A percentile compares a stretch with the other conserved stretches of the same genome.
These are phyloP conservation scores for Trifolium dubium DNA, from an alignment of 306 rosid genomes.

Conservation along the genomic window DNA sequence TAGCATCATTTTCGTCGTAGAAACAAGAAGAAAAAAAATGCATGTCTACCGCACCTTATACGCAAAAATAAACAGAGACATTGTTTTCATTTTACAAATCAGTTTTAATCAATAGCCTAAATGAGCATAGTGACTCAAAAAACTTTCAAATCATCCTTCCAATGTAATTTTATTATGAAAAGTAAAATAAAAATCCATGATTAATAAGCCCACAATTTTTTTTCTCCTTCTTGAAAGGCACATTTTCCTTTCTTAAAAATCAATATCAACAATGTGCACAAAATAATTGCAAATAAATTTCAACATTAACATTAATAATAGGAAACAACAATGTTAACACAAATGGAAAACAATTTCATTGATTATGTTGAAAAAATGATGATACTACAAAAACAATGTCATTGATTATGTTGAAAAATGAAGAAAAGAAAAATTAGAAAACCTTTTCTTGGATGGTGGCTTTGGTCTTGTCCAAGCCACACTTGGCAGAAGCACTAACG, in stretches of 20 bases:
- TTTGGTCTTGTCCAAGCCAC: slow-evolving; percentile 82
- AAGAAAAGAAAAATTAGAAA: too few relatives aligned
- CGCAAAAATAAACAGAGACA: too few relatives aligned
- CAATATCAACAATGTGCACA: background rate
- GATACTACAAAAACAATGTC: too few relatives aligned
- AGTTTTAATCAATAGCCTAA: background rate
- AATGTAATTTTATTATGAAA: background rate
- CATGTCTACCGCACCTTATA: too few relatives aligned
- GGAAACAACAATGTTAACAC: too few relatives aligned
- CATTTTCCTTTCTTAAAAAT: background rate
- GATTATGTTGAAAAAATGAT: too few relatives aligned
- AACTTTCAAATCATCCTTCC: background rate
- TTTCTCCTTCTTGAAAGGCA: background rate
- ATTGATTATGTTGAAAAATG: background rate
- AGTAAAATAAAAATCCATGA: background rate
- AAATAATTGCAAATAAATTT: background rate
- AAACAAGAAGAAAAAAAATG: too few relatives aligned
- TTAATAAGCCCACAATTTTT: background rate
- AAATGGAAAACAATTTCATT: background rate
- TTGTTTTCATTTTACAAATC: too few relatives aligned
- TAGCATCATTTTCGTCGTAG: too few relatives aligned
- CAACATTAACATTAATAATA: background rate
- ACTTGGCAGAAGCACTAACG: slow-evolving; percentile 72
- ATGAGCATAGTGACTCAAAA: background rate
- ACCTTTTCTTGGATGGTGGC: slow-evolving; percentile 79